These are phyloP conservation scores for Martensiomyces pterosporus DNA, from an alignment of 192 early-diverging fungal genomes.

Conservation along the genomic window DNA sequence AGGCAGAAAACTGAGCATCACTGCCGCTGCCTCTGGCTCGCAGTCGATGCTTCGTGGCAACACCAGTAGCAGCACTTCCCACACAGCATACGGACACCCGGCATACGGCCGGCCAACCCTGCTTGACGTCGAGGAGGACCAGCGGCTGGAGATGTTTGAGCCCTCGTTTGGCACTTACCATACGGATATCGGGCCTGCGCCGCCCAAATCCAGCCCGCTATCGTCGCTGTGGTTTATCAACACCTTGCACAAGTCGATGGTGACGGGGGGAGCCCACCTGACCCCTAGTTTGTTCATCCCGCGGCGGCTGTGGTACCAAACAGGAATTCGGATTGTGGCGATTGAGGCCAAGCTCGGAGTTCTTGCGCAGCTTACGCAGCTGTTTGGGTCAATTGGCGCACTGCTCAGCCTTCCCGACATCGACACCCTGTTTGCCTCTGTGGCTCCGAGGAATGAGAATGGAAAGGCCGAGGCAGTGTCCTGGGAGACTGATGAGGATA, in stretches of 20 bases:
- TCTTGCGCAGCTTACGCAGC: constrained; percentile 42
- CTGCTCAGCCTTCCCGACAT: constrained; percentile 31
- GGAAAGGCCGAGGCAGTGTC: constrained; percentile 30
- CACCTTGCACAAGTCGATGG: constrained; percentile 49
- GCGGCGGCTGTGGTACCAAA: constrained; percentile 50
- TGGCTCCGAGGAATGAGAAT: constrained; percentile 10
- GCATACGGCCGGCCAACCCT: too few species aligned
- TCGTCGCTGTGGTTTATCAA: constrained; percentile 47
- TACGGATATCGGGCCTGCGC: constrained; percentile 34
- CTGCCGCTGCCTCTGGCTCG: too few species aligned
- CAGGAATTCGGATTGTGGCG: constrained; percentile 47
- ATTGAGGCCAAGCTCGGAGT: constrained; percentile 50
- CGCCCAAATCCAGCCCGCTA: constrained; percentile 43
- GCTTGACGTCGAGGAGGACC: constrained; percentile 46
- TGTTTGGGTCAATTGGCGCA: constrained; percentile 33
- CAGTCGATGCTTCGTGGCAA: constrained; percentile 4
- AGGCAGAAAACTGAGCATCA: too few species aligned
- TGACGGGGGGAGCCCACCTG: constrained; percentile 38
- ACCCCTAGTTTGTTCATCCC: constrained; percentile 47
- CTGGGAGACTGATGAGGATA: constrained; percentile 40
- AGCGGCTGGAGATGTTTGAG: constrained; percentile 49
- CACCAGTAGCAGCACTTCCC: constrained; percentile 1
- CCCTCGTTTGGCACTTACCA: constrained; percentile 49
- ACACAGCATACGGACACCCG: constrained; percentile 24
- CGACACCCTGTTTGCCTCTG: constrained; percentile 15